Percentiles rank a stretch among this genome's conserved stretches.
Evolutionary conservation across 768 basidiomycete genomes (phyloP).

Genomic region (Gloeopeniophorella convolvens): DNA sequence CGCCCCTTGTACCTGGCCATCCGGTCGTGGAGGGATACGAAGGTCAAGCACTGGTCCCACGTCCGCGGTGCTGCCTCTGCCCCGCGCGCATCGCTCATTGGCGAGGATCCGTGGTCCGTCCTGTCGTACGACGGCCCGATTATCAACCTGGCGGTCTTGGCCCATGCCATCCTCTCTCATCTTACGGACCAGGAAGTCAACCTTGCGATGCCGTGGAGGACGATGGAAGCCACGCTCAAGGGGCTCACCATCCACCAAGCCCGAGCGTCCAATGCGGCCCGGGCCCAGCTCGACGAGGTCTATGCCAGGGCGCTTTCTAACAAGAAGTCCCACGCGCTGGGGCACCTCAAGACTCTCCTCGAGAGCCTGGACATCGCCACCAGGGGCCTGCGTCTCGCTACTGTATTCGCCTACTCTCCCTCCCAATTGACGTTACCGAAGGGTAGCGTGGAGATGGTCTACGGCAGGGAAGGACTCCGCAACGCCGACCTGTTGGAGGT

Average conservation of each 20-base stretch:
- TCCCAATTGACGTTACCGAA: background rate
- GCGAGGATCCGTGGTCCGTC: background rate
- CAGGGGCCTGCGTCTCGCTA: background rate
- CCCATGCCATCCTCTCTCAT: background rate
- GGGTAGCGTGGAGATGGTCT: background rate
- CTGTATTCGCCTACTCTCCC: background rate
- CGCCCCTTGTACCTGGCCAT: background rate
- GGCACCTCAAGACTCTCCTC: background rate
- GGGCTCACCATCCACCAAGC: background rate
- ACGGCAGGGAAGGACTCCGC: background rate
- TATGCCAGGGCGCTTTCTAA: background rate
- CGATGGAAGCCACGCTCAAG: slow-evolving; percentile 3
- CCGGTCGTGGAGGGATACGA: background rate
- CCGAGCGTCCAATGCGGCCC: background rate
- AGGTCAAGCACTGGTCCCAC: too few relatives aligned
- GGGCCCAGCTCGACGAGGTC: background rate
- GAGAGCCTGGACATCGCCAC: background rate
- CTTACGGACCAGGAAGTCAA: background rate
- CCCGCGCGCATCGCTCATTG: background rate
- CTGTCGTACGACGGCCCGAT: slow-evolving; percentile 5
- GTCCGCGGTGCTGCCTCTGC: background rate
- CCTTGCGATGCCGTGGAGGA: slow-evolving; percentile 8
- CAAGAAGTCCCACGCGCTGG: background rate
- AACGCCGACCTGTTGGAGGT: background rate
- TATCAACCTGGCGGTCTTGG: background rate